These are phyloP conservation scores for Mycena maculata DNA, from an alignment of 768 basidiomycete genomes.

Conservation along the genomic window DNA sequence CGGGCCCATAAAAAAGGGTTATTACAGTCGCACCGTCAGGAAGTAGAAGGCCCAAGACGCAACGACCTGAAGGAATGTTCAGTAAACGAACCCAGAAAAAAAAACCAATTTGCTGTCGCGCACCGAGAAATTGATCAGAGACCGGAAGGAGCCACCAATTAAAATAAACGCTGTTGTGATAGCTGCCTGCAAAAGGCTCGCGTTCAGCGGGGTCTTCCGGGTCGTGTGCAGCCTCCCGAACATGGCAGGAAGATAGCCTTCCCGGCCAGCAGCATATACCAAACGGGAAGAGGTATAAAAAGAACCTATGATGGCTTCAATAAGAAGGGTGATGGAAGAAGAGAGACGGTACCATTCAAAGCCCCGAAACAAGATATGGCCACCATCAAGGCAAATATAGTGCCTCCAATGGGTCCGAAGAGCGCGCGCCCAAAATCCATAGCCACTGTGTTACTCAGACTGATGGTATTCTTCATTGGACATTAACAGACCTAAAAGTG, in stretches of 20 bases:
- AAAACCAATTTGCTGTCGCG: too few relatives aligned
- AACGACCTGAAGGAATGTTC: too few relatives aligned
- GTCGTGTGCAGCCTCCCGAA: conserved; percentile 83
- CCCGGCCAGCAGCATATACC: conserved; percentile 89
- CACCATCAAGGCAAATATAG: conserved; percentile 90
- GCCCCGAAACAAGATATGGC: conserved; percentile 97
- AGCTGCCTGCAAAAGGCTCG: conserved; percentile 79
- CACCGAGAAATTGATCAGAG: conserved; percentile 91
- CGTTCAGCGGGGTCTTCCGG: conserved; percentile 89
- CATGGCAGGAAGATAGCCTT: conserved; percentile 85
- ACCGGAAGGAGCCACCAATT: conserved; percentile 89
- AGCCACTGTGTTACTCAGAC: conserved; percentile 87
- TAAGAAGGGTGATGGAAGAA: conserved; percentile 2
- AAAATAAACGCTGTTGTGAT: conserved; percentile 85
- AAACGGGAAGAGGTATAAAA: conserved; percentile 85
- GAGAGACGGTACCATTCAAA: conserved; percentile 72
- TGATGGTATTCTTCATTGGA: conserved; percentile 64
- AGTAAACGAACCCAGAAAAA: too few relatives aligned
- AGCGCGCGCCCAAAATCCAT: conserved; percentile 92
- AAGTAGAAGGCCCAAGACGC: conserved; percentile 92
- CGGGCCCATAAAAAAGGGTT: background rate
- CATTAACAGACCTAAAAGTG: conserved; percentile 8
- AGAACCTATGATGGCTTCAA: conserved; percentile 56
- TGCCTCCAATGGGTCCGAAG: conserved; percentile 89
- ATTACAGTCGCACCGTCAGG: conserved; percentile 68